Evolutionary conservation across 2,329 filamentous ascomycete genomes (phyloP).

Genomic region (Fonsecaea pugnacius): DNA sequence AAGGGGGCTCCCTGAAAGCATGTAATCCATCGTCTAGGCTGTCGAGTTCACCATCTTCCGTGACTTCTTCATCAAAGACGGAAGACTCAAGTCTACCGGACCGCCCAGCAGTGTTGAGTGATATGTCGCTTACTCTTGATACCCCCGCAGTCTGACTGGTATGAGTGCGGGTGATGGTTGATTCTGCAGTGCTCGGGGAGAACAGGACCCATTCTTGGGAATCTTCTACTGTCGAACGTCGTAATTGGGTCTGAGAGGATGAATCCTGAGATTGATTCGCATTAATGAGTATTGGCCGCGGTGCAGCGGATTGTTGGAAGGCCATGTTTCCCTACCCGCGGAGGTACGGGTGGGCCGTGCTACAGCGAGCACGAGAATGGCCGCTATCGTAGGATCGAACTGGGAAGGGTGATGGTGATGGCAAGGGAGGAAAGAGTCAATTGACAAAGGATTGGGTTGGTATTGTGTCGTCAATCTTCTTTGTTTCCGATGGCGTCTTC

Average conservation of each 20-base stretch:
- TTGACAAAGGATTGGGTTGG: conserved; percentile 3
- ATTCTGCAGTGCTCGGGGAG: conserved; percentile 70
- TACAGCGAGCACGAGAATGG: conserved; percentile 24
- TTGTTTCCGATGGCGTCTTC: conserved; percentile 11
- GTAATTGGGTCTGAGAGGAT: conserved; percentile 37
- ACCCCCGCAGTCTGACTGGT: conserved; percentile 68
- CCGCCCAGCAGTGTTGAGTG: conserved; percentile 69
- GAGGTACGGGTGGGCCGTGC: conserved; percentile 26
- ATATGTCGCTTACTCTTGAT: conserved; percentile 79
- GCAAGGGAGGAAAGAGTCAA: background rate
- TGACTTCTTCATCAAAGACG: conserved; percentile 54
- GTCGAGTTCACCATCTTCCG: conserved; percentile 78
- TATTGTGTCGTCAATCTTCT: conserved; percentile 21
- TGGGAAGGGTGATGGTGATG: conserved; percentile 2
- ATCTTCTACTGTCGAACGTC: conserved; percentile 56
- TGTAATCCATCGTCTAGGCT: conserved; percentile 90
- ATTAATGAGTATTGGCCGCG: conserved; percentile 31
- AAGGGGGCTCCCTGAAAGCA: conserved; percentile 73
- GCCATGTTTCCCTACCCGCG: conserved; percentile 34
- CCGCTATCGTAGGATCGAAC: background rate
- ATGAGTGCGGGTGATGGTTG: conserved; percentile 69
- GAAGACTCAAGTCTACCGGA: conserved; percentile 59
- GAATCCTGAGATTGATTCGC: conserved; percentile 28
- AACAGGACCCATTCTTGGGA: conserved; percentile 97
- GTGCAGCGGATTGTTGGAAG: conserved; percentile 33